Evolutionary conservation across 2,329 filamentous ascomycete genomes (phyloP), one percentile per base, ranked within the genome.

Genomic region (Cercospora sp.): DNA sequence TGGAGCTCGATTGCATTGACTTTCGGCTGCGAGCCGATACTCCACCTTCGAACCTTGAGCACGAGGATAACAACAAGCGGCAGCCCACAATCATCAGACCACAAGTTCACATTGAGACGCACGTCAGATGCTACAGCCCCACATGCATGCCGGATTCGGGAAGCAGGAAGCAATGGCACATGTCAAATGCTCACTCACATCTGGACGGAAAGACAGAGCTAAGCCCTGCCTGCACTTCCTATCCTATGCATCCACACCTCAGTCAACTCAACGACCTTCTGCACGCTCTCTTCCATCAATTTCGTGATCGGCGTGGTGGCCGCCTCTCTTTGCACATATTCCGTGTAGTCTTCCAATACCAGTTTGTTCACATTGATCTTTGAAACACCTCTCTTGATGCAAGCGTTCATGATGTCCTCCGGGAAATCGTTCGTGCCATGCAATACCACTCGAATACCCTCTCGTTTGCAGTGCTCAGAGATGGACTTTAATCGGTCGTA

Each of bases 291-390:
- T 51, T 72, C 70, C 72, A 74, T 74, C 10, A 73, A 62, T 55
- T 70, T 72, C 43, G 72, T 74, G 21, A 72, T 32, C 8, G 66
- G 37, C 37, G 67, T 71, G n/a, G 61, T 70, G n/a, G 68, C 55
- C 10, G 73, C 72, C 18, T 66, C 65, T 49, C 71, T 67, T 32
- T 74, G 71, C 43, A 73, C 61, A 57, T 76, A 74, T 28, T 76
- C 80, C 37, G 73, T 72, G 34, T 72, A 74, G 64, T 85, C 81
- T 13, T 85, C 77, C 21, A 86, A 80, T 40, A 84, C 72, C 75
- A 65, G 58, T 66, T 84, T 85, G 71, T 89, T 88, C 2, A 88
- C 85, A 69, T 88, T 89, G 68, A 87, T 79, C 75, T 88, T 87
- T 26, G 82, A 79, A n/a, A 85, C 81, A 0, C 86, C 86, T 13